These are phyloP conservation scores for Hypoxylon sp. DNA, from an alignment of 2,329 filamentous ascomycete genomes.

Conservation along the genomic window DNA sequence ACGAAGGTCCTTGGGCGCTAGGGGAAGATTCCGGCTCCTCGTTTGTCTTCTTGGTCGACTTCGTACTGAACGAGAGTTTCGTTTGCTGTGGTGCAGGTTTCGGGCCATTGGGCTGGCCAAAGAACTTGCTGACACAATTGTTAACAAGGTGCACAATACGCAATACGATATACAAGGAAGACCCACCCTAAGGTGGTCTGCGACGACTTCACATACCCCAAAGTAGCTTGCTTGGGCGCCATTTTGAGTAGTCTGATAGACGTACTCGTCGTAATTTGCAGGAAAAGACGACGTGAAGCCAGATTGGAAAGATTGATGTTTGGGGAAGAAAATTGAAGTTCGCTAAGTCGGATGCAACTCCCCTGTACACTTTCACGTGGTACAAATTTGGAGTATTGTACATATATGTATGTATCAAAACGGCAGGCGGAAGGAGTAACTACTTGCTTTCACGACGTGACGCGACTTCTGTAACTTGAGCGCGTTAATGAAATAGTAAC, in stretches of 20 bases:
- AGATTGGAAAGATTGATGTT: constrained; percentile 42
- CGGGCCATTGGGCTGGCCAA: constrained; percentile 75
- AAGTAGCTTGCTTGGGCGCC: constrained; percentile 55
- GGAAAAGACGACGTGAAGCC: constrained; percentile 48
- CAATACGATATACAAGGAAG: constrained; percentile 25
- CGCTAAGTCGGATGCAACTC: constrained; percentile 16
- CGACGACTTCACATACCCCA: constrained; percentile 56
- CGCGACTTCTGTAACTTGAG: constrained; percentile 38
- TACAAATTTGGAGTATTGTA: constrained; percentile 25
- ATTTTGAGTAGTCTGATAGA: constrained; percentile 50
- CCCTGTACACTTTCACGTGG: constrained; percentile 18
- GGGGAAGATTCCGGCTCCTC: constrained; percentile 51
- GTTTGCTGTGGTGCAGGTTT: constrained; percentile 79
- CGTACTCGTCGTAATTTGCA: constrained; percentile 48
- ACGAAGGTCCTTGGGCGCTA: constrained; percentile 37
- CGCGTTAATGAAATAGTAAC: constrained; percentile 49
- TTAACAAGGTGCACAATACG: constrained; percentile 32
- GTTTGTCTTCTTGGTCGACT: constrained; percentile 59
- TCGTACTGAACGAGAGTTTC: constrained; percentile 81
- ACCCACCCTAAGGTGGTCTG: constrained; percentile 56
- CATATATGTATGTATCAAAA: too few relatives aligned
- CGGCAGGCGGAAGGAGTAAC: constrained; percentile 21
- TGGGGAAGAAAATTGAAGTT: constrained; percentile 9
- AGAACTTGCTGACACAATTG: constrained; percentile 80
- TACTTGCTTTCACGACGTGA: constrained; percentile 32